Base-by-base conservation (phyloP, 345 rosid species). In the Eutrema heterophyllum region DNA sequence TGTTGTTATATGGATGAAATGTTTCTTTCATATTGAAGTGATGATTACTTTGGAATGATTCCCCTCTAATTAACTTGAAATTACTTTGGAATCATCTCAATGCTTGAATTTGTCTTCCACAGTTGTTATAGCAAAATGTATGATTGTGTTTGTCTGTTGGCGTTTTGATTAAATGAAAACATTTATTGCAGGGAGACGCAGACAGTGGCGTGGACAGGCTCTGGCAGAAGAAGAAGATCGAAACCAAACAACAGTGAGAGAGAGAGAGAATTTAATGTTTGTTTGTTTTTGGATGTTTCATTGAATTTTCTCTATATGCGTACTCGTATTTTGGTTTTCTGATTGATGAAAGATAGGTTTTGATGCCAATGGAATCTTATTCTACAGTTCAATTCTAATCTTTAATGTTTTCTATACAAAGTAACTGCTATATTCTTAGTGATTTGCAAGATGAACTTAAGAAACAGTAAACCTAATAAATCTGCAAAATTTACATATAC, bases 191-290 rank as follows among this genome's bases (percentile, higher is more conserved):
- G 92, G 92, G 92, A 62, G 92, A 87, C 51, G 92, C 89, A 26
- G 92, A 87, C 79, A 85, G 92, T 75, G 89, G 80, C 15, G 60
- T 87, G 0, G 92, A 87, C 78, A 81, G 92, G 84, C 92, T 87
- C n/a, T 80, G 85, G 85, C 84, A 72, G 64, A 85, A 78, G 81
- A 78, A 78, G 78, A 78, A 67, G 52, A 46, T 60, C 24, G 81
- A 78, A 61, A 3, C 78, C 60, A 73, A 73, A 60, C 81, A 67
- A 72, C 57, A 51, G 39, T 55, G 33, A 60, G 58, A 8, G 39
- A 32, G 1, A 18, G 58, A 55, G 24, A 40, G 7, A 40, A 14
- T 40, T 8, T 4, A 7, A 48, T 30, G 27, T 39, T 1, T 9
- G 9, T 40, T 59, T 61, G 13, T 12, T 27, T 49, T 29, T 33